Evolutionary conservation across 257 asterid species (phyloP).

Genomic region (Solanum chilense): DNA sequence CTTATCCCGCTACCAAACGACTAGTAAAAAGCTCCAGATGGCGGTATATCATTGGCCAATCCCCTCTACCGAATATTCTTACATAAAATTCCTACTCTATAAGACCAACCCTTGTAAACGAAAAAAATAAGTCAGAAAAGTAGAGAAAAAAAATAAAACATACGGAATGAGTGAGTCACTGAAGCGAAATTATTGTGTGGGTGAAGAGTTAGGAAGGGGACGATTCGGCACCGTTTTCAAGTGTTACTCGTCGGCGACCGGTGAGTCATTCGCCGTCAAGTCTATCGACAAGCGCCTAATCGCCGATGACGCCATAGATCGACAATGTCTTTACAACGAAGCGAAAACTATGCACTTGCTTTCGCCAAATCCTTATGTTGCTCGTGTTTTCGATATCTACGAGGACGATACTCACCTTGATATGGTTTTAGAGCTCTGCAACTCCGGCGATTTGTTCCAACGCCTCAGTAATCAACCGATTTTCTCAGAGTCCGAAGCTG

Average conservation of each 20-base stretch:
- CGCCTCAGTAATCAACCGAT: constrained; percentile 23
- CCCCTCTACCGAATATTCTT: background rate
- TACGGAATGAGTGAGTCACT: constrained; percentile 43
- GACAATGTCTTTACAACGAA: constrained; percentile 56
- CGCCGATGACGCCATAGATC: constrained; percentile 47
- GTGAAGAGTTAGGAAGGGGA: constrained; percentile 67
- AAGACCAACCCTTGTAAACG: background rate
- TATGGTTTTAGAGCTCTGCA: constrained; percentile 51
- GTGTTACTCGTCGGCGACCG: constrained; percentile 40
- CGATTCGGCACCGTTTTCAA: constrained; percentile 58
- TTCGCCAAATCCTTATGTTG: constrained; percentile 29
- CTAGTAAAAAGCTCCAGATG: background rate
- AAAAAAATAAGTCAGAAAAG: background rate
- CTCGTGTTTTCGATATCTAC: constrained; percentile 36
- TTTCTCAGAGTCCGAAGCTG: constrained; percentile 50
- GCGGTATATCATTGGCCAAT: background rate
- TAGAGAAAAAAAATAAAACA: background rate
- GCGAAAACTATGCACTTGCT: constrained; percentile 42
- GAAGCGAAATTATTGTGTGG: constrained; percentile 37
- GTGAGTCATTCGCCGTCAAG: constrained; percentile 50
- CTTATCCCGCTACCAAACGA: background rate
- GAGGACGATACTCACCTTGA: constrained; percentile 55
- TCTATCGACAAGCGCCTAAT: constrained; percentile 51
- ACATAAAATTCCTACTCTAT: background rate
- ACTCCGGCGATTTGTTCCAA: constrained; percentile 36